Percentiles rank a stretch among this genome's conserved stretches.
These are phyloP conservation scores for Cystofilobasidium capitatum DNA, from an alignment of 768 basidiomycete genomes.

Conservation along the genomic window DNA sequence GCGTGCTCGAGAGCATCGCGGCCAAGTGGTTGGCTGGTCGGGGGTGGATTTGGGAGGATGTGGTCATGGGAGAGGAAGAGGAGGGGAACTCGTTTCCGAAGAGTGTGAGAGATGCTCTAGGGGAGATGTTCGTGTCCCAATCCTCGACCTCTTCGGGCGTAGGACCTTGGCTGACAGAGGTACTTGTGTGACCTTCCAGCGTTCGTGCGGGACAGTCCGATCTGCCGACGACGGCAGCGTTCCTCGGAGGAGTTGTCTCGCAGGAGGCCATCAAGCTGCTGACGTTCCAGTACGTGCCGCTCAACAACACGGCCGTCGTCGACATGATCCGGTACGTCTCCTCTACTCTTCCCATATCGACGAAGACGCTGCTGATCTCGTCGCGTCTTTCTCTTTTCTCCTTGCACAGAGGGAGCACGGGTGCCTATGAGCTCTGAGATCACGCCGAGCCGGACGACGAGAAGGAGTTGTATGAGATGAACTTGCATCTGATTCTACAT, in stretches of 20 bases:
- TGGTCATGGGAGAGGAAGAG: conserved; percentile 1
- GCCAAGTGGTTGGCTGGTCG: not conserved
- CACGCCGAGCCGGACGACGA: not conserved
- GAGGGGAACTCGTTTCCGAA: conserved; percentile 22
- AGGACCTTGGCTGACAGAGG: not conserved
- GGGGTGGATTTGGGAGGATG: conserved; percentile 3
- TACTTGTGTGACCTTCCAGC: conserved; percentile 43
- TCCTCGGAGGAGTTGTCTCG: conserved; percentile 85
- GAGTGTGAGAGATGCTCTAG: conserved; percentile 42
- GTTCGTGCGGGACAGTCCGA: conserved; percentile 71
- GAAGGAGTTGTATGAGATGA: not conserved
- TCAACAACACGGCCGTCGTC: conserved; percentile 71
- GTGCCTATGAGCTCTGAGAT: conserved; percentile 11
- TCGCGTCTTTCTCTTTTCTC: not conserved
- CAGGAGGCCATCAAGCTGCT: conserved; percentile 97
- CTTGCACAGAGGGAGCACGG: not conserved
- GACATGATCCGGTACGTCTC: conserved; percentile 49
- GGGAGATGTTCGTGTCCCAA: conserved; percentile 30
- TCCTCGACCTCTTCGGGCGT: not conserved
- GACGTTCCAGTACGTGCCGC: conserved; percentile 87
- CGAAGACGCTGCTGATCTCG: not conserved
- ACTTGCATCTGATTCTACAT: too few relatives aligned
- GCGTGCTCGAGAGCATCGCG: conserved; percentile 8
- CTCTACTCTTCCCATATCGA: not conserved
- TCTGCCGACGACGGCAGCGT: conserved; percentile 84